Conservation (phyloP, 2,329 filamentous ascomycete genomes). For the Cordyceps militaris region DNA sequence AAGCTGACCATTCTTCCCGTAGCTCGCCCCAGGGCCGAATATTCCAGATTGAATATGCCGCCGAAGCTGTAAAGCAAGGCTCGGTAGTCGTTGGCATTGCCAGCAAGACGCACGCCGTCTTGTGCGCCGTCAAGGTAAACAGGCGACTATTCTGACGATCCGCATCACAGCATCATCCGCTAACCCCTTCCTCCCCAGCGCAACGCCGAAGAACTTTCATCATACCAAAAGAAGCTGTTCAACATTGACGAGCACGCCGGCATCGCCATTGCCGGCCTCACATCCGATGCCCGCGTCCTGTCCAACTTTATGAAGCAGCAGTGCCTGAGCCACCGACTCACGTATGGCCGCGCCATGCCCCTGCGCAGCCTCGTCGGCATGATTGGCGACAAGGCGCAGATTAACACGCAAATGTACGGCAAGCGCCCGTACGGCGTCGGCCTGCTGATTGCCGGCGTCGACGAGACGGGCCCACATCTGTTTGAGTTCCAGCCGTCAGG, state of each 20-base stretch:
- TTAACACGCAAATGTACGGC: conserved; percentile 96
- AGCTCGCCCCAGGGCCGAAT: conserved; percentile 98
- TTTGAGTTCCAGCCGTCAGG: conserved; percentile 98
- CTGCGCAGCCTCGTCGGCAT: conserved; percentile 81
- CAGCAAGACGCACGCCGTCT: conserved; percentile 95
- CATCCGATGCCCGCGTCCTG: conserved; percentile 94
- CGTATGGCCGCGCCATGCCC: conserved; percentile 89
- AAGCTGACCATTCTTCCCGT: conserved; percentile 23
- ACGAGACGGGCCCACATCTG: conserved; percentile 88
- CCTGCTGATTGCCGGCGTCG: conserved; percentile 84
- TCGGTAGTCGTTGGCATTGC: conserved; percentile 95
- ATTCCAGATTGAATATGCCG: conserved; percentile 99
- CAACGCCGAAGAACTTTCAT: conserved; percentile 98
- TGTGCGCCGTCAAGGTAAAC: conserved; percentile 88
- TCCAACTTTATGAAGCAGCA: conserved; percentile 99
- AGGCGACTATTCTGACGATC: background rate
- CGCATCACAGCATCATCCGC: background rate
- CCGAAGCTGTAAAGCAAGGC: conserved; percentile 97
- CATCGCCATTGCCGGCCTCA: conserved; percentile 91
- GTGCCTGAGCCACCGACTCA: conserved; percentile 89
- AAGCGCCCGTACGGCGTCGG: conserved; percentile 95
- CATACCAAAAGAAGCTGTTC: conserved; percentile 99
- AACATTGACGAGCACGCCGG: conserved; percentile 92
- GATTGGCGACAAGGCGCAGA: conserved; percentile 94
- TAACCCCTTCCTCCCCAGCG: conserved; percentile 47